These are phyloP conservation scores for Thermomyces lanuginosus DNA, from an alignment of 2,329 filamentous ascomycete species.

Conservation along the genomic window DNA sequence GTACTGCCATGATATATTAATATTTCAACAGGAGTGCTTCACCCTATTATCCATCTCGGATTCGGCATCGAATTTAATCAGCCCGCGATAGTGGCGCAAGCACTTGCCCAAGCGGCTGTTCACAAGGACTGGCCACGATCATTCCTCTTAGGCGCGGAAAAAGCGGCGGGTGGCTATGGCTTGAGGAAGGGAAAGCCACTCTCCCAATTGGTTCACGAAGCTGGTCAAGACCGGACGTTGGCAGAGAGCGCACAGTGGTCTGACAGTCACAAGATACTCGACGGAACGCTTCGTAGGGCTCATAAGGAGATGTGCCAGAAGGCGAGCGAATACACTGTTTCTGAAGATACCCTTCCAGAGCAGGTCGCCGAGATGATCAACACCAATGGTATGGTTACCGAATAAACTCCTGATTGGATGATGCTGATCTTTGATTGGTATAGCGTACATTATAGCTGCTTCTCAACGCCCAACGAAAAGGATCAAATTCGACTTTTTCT, in stretches of 20 bases:
- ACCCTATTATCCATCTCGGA: slow-evolving; percentile 71
- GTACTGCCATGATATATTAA: not conserved
- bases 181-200: slow-evolving; percentile 28
- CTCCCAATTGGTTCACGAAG: slow-evolving; percentile 44
- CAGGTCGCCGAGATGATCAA: slow-evolving; percentile 56
- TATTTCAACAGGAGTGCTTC: slow-evolving; percentile 44
- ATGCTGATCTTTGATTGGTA: slow-evolving; percentile 13
- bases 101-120: slow-evolving; percentile 57
- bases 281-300: slow-evolving; percentile 51
- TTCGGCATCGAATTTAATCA: slow-evolving; percentile 73
- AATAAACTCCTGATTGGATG: not conserved
- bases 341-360: slow-evolving; percentile 39
- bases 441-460: slow-evolving; percentile 44
- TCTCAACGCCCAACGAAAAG: slow-evolving; percentile 48
- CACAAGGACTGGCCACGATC: slow-evolving; percentile 42
- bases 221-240: slow-evolving; percentile 42
- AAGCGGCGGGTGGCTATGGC: slow-evolving; percentile 17
- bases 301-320: slow-evolving; percentile 46
- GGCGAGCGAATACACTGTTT: slow-evolving; percentile 43
- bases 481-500: slow-evolving; percentile 69
- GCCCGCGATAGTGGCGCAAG: slow-evolving; percentile 65
- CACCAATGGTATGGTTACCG: slow-evolving; percentile 32
- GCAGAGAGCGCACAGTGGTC: slow-evolving; percentile 33
- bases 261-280: slow-evolving; percentile 48
- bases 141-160: slow-evolving; percentile 34